phyloP scores from a whole-genome alignment of 2,329 filamentous ascomycete species.

The Colletotrichum theobromicola region DNA sequence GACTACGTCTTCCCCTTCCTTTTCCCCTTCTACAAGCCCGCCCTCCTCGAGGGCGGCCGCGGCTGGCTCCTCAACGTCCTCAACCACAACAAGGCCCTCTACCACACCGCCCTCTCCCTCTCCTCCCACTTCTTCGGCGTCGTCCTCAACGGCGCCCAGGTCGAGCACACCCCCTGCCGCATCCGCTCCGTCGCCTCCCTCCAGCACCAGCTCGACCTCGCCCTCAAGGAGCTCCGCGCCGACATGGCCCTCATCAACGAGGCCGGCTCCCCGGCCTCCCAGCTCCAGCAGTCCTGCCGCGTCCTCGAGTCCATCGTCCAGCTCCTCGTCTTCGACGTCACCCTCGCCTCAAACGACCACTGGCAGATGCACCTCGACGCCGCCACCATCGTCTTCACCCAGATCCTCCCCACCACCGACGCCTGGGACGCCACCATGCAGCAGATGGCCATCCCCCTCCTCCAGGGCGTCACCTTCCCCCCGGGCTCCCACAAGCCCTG shows the following conservation, averaged over 20 bases:
- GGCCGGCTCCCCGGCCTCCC: slow-evolving; percentile 29
- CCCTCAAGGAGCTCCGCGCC: slow-evolving; percentile 47
- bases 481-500: slow-evolving; percentile 38
- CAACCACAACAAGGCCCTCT: slow-evolving; percentile 61
- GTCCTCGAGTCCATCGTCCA: slow-evolving; percentile 58
- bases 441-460: slow-evolving; percentile 21
- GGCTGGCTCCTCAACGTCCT: slow-evolving; percentile 65
- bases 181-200: slow-evolving; percentile 34
- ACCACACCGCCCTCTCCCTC: slow-evolving; percentile 61
- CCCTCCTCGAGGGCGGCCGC: slow-evolving; percentile 59
- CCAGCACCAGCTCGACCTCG: slow-evolving; percentile 48
- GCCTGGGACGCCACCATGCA: slow-evolving; percentile 40
- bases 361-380: slow-evolving; percentile 57
- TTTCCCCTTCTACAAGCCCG: slow-evolving; percentile 67
- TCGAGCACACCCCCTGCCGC: slow-evolving; percentile 14
- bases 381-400: slow-evolving; percentile 53
- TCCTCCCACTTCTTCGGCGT: slow-evolving; percentile 62
- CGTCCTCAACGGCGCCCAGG: slow-evolving; percentile 38
- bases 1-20: slow-evolving; percentile 68
- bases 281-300: slow-evolving; percentile 38
- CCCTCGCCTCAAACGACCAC: slow-evolving; percentile 48
- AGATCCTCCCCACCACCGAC: slow-evolving; percentile 43
- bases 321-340: slow-evolving; percentile 58
- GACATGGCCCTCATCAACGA: slow-evolving; percentile 43
- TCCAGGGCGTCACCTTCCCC: slow-evolving; percentile 8